A percentile compares a stretch with the other conserved stretches of the same genome.
Evolutionary conservation across 108 stramenopile genomes (phyloP).

Genomic region (Cyclotella cryptica): DNA sequence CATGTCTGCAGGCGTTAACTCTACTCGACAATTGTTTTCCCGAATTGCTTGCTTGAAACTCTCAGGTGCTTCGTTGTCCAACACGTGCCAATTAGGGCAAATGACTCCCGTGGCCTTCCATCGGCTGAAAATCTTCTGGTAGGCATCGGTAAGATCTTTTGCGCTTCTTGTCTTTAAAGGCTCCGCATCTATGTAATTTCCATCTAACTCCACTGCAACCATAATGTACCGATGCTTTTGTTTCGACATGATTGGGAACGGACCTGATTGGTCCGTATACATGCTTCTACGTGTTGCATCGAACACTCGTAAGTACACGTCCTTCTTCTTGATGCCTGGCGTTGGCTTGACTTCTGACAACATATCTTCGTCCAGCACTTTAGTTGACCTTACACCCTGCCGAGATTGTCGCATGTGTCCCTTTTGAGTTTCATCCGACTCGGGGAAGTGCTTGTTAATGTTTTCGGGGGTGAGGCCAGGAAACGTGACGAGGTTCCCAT

Average conservation of each 20-base stretch:
- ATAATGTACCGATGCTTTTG: constrained; percentile 7
- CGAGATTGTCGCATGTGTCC: constrained; percentile 46
- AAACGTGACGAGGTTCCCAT: constrained; percentile 30
- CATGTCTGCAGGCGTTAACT: constrained; percentile 40
- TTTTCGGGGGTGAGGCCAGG: constrained; percentile 11
- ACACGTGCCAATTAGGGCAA: constrained; percentile 5
- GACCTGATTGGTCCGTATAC: constrained; percentile 19
- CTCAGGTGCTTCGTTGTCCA: constrained; percentile 4
- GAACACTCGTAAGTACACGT: constrained; percentile 5
- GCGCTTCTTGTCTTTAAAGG: constrained; percentile 11
- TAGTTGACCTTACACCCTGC: constrained; percentile 36
- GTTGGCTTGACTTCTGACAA: not conserved
- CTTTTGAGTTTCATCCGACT: constrained; percentile 28
- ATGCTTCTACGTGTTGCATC: constrained; percentile 8
- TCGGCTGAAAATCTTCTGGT: constrained; percentile 2
- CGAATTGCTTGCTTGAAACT: not conserved
- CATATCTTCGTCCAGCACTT: constrained; percentile 11
- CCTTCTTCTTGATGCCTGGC: not conserved
- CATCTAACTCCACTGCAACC: constrained; percentile 15
- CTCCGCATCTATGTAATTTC: constrained; percentile 21
- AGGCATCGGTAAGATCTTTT: constrained; percentile 22
- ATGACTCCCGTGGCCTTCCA: constrained; percentile 20
- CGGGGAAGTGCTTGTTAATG: constrained; percentile 7
- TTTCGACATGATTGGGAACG: not conserved
- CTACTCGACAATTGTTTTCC: constrained; percentile 16